Base-by-base conservation (phyloP, 768 basidiomycete genomes). In the Boletus reticulatus region DNA sequence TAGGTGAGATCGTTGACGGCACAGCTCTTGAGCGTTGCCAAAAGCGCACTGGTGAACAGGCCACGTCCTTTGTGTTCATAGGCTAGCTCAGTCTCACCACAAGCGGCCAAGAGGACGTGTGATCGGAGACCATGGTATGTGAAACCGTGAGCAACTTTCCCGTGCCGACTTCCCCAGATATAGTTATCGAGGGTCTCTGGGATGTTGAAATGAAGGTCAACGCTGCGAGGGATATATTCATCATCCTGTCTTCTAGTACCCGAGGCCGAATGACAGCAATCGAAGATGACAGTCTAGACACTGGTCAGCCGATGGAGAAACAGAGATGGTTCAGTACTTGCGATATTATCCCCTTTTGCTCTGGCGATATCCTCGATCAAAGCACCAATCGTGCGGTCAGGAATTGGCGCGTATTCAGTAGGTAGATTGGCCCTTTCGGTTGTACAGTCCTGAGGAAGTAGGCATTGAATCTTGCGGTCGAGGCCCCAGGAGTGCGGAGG, bases 201-300 rank as follows among this genome's bases (percentile, higher is more conserved):
- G 19, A 67, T 34, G n/a, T 6, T 12, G 11, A n/a, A 12, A 17
- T 53, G 16, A 7, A 64, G 43, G 16, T 48, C 3, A 8, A 59
- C 48, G 1, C 34, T 31, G 3, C 65, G 65, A 48, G 55, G 42
- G 0, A 44, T 17, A 22, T 51, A 58, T 43, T n/a, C 50, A n/a
- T 53, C 11, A 17, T 31, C 34, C 4, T 14, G 27, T 29, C 50
- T 20, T 13, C 77, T 70, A n/a, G 67, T 73, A n/a, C 74, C 66
- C 3, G 76, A 75, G 4, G 68, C 75, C 13, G 79, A 77, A 59
- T 73, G 68, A 57, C 79, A 80, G 47, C 79, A 78, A 50, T 79
- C 79, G 8, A 80, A 65, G 41, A 80, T 75, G 20, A 80, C 63
- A 11, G 74, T 77, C 79, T 80, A 50, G 17, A 29, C 13, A 20